phyloP scores from a whole-genome alignment of 2,329 filamentous ascomycete genomes.

The Malbranchea zuffiana region DNA sequence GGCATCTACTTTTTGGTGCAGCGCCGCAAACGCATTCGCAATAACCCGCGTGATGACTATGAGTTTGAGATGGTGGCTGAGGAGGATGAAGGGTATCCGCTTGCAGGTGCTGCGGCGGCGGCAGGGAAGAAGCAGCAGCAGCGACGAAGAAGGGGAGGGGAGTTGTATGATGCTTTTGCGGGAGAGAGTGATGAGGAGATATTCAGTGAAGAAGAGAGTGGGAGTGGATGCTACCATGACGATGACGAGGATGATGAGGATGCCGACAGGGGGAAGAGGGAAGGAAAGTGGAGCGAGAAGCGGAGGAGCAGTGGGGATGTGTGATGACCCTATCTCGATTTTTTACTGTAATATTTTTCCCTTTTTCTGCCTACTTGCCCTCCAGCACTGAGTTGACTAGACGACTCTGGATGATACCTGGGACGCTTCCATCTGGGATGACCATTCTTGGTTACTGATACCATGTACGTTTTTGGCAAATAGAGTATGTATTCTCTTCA shows the following conservation, averaged over 20 bases:
- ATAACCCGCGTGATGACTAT: constrained; percentile 68
- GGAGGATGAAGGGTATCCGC: constrained; percentile 53
- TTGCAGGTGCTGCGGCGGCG: constrained; percentile 30
- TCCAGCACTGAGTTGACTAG: no score
- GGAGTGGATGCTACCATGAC: constrained; percentile 38
- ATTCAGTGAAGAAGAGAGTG: constrained; percentile 37
- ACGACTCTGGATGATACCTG: no score
- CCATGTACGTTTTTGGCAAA: no score
- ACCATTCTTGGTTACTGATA: no score
- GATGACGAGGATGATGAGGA: constrained; percentile 18
- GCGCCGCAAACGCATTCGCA: constrained; percentile 62
- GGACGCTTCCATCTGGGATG: no score
- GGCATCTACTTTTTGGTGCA: constrained; percentile 74
- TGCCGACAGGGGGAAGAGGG: not conserved
- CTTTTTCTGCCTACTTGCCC: no score
- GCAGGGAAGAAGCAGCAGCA: constrained; percentile 39
- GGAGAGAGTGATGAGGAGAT: constrained; percentile 73
- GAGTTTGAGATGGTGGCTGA: constrained; percentile 90
- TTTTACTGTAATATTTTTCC: constrained; percentile 9
- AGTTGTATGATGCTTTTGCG: constrained; percentile 95
- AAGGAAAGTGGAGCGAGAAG: constrained; percentile 8
- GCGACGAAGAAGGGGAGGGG: constrained; percentile 57
- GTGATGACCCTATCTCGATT: constrained; percentile 11
- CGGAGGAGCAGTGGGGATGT: constrained; percentile 12
- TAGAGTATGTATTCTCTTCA: no score